Evolutionary conservation across 768 basidiomycete genomes (phyloP), one percentile per base, ranked within the genome.

Genomic region (Auricularia heimuer): DNA sequence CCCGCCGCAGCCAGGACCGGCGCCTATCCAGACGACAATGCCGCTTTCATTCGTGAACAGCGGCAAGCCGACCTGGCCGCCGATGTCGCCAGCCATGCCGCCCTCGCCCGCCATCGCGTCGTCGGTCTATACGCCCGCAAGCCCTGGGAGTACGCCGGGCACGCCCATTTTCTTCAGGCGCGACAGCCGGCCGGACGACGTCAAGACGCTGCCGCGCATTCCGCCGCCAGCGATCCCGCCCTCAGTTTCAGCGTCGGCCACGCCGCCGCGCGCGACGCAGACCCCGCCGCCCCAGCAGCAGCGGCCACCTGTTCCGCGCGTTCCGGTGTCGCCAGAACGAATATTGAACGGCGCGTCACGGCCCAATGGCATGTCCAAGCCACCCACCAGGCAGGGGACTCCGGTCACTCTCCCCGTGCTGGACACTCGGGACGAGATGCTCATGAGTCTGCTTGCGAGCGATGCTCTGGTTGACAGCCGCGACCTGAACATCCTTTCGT

Each of bases 381-480:
- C 47, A 6, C 47, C 47, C 21, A 51, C 47, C 18, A 8, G 47
- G 6, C 47, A 51, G 21, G 21, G 18, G 10, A 51, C 47, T 6
- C 47, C 47, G 10, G 47, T 51, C 47, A 21, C 47, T 6, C 18
- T 21, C 10, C 47, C 47, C 18, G 18, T 77, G 60, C 73, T 82
- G 29, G 86, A 84, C 67, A 84, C 83, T 16, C 82, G 87, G 56
- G 94, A 97, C 70, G 91, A 94, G 67, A 82, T 98, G 58, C 81
- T 98, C 68, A 82, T 97, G 73, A 90, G 90, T 73, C 81, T 99
- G 47, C 78, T 98, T 68, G 90, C 94, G 51, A 94, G 94, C 64
- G 94, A 98, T 75, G 96, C 96, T 3, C 85, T 92, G 51, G 87
- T 98, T n/a, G 94, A 98, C 70, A 91, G 91, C 70, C 85, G 89